Evolutionary conservation across 495 filamentous ascomycete genomes (phyloP), one percentile per base, ranked within the genome.

Genomic region (Evansstolkia leycettana): DNA sequence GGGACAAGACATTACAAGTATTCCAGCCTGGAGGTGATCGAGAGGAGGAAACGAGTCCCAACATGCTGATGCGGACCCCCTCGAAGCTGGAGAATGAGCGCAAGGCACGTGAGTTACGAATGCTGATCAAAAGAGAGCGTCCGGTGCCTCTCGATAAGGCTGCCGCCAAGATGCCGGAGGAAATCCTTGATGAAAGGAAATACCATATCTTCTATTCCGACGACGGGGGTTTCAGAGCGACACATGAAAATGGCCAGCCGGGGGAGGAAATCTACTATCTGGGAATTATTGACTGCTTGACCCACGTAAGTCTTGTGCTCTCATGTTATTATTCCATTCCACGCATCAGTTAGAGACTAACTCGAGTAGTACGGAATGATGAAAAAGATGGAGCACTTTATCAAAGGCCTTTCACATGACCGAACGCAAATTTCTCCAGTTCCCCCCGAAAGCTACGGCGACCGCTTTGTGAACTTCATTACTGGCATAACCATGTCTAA

Each of bases 251-350:
- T 59, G 79, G 90, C 41, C 57, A 67, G 17, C 75, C 82, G 6
- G 88, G 78, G 1, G 86, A 94, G 37, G 85, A 93, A 58, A 86
- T 99, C 20, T 99, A 96, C 48, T 99, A 96, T 52, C 72, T 99
- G 5, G 90, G 90, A 8, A 90, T 99, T 42, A 96, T 96, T 51
- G 92, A 96, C 57, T 96, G 89, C 54, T 60, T 99, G 50, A 99
- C 90, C 26, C 84, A 94, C 58, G 85, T 90, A 65, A 70, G 81
- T 72, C 33, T 31, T 36, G 14, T n/a, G 5, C 9, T 19, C 8
- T 24, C 5, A 3, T 7, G 16, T 25, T 27, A n/a, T 12, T 36
- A n/a, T 32, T 28, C 30, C 12, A 17, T 18, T 32, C 15, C 40
- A 34, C 18, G 35, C n/a, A n/a, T 15, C 26, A 23, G 34, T 9